Conservation (phyloP, 2,329 filamentous ascomycete species). For the Aureobasidium vineae region DNA sequence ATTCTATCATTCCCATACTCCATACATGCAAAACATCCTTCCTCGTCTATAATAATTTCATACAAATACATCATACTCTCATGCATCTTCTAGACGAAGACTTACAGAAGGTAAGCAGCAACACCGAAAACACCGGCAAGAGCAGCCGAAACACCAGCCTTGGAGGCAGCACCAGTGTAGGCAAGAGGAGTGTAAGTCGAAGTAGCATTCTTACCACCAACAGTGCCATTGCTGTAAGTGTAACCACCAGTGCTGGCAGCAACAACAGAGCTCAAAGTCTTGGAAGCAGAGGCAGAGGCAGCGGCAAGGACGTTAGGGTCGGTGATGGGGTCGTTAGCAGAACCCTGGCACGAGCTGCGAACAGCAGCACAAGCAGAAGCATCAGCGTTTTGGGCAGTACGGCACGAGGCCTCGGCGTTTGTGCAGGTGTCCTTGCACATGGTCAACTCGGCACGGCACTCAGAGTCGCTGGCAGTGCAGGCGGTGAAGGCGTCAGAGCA, state of each 20-base stretch:
- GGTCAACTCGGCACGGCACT: not conserved
- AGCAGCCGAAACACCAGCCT: conserved; percentile 18
- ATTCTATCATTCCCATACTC: not conserved
- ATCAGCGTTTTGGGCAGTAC: conserved; percentile 1
- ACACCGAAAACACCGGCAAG: conserved; percentile 20
- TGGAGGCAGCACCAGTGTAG: conserved; percentile 24
- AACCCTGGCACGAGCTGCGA: not conserved
- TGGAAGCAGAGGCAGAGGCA: not conserved
- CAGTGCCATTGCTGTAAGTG: conserved; percentile 7
- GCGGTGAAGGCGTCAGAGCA: conserved; percentile 1
- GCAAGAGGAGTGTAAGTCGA: conserved; percentile 7
- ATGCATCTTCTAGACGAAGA: too few species aligned
- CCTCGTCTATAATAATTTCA: not conserved
- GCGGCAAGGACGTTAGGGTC: not conserved
- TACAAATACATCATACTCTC: too few species aligned
- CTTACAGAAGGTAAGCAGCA: conserved; percentile 23
- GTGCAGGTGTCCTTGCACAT: conserved; percentile 15
- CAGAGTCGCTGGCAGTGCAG: not conserved
- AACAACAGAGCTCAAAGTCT: not conserved
- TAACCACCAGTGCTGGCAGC: conserved; percentile 5
- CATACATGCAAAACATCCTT: not conserved
- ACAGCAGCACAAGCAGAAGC: not conserved
- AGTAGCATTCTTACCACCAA: conserved; percentile 15
- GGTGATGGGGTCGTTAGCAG: conserved; percentile 5
- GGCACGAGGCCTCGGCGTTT: not conserved